Evolutionary conservation across 352 stramenopile species (phyloP).

Genomic region (Globisporangium cylindrosporum): DNA sequence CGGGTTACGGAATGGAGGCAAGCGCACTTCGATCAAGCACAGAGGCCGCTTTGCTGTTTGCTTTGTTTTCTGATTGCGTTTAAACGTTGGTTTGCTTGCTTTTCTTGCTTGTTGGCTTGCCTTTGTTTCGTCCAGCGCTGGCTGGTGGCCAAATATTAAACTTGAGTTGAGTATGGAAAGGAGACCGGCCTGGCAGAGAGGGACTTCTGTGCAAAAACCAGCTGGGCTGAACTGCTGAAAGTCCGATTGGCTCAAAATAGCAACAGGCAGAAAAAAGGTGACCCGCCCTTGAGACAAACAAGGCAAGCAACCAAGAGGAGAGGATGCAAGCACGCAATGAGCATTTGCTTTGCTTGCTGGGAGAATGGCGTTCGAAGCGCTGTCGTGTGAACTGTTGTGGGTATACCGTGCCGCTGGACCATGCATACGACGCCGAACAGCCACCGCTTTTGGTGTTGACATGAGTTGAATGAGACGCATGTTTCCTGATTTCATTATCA

Average conservation of each 20-base stretch:
- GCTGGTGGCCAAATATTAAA: not conserved
- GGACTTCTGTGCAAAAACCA: not conserved
- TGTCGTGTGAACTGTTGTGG: not conserved
- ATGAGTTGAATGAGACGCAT: not conserved
- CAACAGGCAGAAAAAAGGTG: not conserved
- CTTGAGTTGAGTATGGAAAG: not conserved
- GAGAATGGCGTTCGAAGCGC: not conserved
- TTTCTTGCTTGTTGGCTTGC: not conserved
- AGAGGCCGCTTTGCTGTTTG: not conserved
- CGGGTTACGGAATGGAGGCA: slow-evolving; percentile 1
- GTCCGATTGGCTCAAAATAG: not conserved
- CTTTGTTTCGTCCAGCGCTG: not conserved
- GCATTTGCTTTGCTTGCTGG: not conserved
- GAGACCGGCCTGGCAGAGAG: not conserved
- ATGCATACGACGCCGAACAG: not conserved
- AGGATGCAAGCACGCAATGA: not conserved
- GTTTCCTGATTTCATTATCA: not conserved
- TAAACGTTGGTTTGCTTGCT: not conserved
- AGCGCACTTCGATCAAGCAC: not conserved
- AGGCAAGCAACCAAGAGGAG: not conserved
- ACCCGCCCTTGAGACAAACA: not conserved
- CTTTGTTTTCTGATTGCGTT: not conserved
- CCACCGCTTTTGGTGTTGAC: not conserved
- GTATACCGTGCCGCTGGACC: not conserved
- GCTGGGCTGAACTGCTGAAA: not conserved